A percentile compares a stretch with the other conserved stretches of the same genome.
phyloP scores from a whole-genome alignment of 225 moss, liverwort and hornwort genomes.

The Physcomitrium patens region DNA sequence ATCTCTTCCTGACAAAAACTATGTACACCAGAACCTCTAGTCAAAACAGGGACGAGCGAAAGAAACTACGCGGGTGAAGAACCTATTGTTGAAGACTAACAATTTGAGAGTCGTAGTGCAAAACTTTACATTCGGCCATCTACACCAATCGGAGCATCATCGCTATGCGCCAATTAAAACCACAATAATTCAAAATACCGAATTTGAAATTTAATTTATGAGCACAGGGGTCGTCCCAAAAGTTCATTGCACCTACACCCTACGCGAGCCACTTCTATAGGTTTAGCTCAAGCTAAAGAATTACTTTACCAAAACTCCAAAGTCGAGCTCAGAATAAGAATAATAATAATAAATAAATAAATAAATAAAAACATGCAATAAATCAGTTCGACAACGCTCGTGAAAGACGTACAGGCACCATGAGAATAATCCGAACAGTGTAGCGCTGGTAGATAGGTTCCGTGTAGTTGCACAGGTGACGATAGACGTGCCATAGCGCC shows the following conservation, averaged over 20 bases:
- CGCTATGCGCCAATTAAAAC: background rate
- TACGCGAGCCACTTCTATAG: background rate
- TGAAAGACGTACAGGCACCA: conserved; percentile 62
- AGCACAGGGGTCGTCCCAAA: background rate
- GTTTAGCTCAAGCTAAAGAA: background rate
- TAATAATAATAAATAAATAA: no score
- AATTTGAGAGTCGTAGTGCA: background rate
- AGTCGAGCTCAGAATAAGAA: no score
- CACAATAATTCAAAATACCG: background rate
- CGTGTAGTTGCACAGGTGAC: conserved; percentile 66
- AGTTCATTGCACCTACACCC: conserved; percentile 1
- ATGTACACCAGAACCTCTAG: background rate
- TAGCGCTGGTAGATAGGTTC: conserved; percentile 72
- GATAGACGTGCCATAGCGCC: conserved; percentile 55
- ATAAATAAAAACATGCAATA: no score
- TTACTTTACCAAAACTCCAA: background rate
- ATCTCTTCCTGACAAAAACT: background rate
- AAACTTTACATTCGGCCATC: background rate
- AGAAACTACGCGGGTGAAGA: background rate
- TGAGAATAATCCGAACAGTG: conserved; percentile 65
- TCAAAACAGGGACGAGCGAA: background rate
- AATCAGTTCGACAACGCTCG: background rate
- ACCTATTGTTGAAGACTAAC: no score
- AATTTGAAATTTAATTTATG: background rate
- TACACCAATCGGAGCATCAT: conserved; percentile 20